Evolutionary conservation across 345 rosid genomes (phyloP).

Genomic region (Pelargonium nanum): DNA sequence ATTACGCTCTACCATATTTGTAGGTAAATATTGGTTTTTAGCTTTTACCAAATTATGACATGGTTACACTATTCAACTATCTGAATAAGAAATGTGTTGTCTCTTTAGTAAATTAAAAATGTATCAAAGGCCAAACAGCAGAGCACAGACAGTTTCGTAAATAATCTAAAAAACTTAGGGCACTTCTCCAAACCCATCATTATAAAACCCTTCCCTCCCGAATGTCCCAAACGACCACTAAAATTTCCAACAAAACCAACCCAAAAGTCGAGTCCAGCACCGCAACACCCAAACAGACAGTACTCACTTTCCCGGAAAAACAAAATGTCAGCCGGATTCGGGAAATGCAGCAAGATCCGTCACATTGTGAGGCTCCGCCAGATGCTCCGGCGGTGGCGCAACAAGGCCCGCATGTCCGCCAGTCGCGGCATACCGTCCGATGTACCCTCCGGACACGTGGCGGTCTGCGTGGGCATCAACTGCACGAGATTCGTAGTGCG

Average conservation of each 20-base stretch:
- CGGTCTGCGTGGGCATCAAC: conserved; percentile 50
- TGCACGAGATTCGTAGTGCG: conserved; percentile 72
- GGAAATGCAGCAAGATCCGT: conserved; percentile 72
- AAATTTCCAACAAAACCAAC: not conserved
- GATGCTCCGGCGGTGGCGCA: conserved; percentile 65
- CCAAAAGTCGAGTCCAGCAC: too few relatives aligned
- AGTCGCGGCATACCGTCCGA: conserved; percentile 45
- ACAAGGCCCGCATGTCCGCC: conserved; percentile 61
- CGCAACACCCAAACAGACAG: not conserved
- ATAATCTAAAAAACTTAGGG: conserved; percentile 24
- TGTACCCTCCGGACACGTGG: conserved; percentile 89
- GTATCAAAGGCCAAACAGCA: not conserved
- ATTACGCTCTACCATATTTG: too few relatives aligned
- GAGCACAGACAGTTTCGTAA: conserved; percentile 25
- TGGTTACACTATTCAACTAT: too few relatives aligned
- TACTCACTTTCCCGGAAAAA: not conserved
- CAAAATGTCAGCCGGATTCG: conserved; percentile 43
- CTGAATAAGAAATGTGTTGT: too few relatives aligned
- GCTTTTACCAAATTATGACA: too few relatives aligned
- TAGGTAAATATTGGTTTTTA: too few relatives aligned
- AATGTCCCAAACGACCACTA: conserved; percentile 12
- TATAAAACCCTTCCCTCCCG: conserved; percentile 30
- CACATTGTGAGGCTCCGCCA: conserved; percentile 85
- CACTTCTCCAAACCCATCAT: conserved; percentile 5
- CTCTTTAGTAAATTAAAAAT: conserved; percentile 6